Evolutionary conservation across 2,329 filamentous ascomycete species (phyloP).

Genomic region (Aspergillus sergii): DNA sequence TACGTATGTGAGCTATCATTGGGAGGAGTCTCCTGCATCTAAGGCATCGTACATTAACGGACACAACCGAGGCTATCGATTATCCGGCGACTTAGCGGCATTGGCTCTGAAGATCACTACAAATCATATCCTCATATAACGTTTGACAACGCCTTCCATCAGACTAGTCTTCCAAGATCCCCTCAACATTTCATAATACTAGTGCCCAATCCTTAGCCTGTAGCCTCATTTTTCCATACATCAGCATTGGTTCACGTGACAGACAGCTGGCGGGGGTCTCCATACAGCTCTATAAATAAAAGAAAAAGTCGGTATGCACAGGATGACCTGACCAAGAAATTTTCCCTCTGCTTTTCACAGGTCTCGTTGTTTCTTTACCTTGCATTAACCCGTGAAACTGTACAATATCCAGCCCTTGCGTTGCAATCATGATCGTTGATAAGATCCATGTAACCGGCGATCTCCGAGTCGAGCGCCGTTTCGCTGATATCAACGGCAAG

Average conservation of each 20-base stretch:
- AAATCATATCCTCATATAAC: neutral
- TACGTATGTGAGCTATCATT: slow-evolving; percentile 1
- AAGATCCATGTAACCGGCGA: slow-evolving; percentile 67
- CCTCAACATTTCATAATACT: neutral
- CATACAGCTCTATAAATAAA: slow-evolving; percentile 17
- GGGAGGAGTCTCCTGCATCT: neutral
- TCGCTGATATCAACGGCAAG: slow-evolving; percentile 65
- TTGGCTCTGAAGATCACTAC: slow-evolving; percentile 7
- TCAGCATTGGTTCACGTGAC: slow-evolving; percentile 22
- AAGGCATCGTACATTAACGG: neutral
- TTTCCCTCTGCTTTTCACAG: neutral
- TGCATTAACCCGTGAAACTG: slow-evolving; percentile 2
- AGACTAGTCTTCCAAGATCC: neutral
- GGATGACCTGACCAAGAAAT: neutral
- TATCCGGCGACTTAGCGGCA: slow-evolving; percentile 10
- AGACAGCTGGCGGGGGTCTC: slow-evolving; percentile 18
- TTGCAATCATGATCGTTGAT: slow-evolving; percentile 54
- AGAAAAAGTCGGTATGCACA: slow-evolving; percentile 13
- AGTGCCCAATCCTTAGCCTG: slow-evolving; percentile 8
- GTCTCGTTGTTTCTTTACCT: neutral
- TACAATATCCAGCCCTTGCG: neutral
- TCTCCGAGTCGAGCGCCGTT: slow-evolving; percentile 65
- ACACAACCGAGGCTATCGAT: slow-evolving; percentile 18
- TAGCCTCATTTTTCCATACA: slow-evolving; percentile 13
- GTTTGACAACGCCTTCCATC: neutral